Conservation (phyloP, 2,329 filamentous ascomycete species). For the Stachybotrys chlorohalonatus region DNA sequence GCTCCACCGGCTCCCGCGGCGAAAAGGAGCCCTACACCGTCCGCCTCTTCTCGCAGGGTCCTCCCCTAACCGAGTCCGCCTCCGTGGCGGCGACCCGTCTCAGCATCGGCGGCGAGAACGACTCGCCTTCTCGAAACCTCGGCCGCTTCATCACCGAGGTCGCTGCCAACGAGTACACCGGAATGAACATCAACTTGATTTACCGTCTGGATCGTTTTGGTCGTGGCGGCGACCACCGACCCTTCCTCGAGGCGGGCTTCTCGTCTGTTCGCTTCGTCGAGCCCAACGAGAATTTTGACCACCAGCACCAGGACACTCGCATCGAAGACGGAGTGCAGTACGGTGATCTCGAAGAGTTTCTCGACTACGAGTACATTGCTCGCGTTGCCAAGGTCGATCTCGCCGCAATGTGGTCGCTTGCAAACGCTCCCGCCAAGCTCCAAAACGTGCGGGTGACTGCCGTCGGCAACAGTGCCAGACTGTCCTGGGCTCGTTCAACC, state of each 20-base stretch:
- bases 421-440: constrained; percentile 39
- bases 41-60: constrained; percentile 44
- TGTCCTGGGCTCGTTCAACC: constrained; percentile 36
- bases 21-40: constrained; percentile 39
- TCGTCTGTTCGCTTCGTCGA: constrained; percentile 48
- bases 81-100: constrained; percentile 27
- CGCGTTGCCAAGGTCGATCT: constrained; percentile 46
- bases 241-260: constrained; percentile 47
- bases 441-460: constrained; percentile 36
- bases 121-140: constrained; percentile 44
- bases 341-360: constrained; percentile 46
- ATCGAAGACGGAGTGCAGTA: constrained; percentile 41
- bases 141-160: constrained; percentile 47
- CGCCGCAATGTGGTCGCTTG: constrained; percentile 43
- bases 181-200: constrained; percentile 46
- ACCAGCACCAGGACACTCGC: constrained; percentile 48
- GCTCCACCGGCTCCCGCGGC: constrained; percentile 33
- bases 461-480: constrained; percentile 37
- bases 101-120: constrained; percentile 42
- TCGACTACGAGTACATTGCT: constrained; percentile 45
- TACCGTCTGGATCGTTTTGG: constrained; percentile 48
- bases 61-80: constrained; percentile 31
- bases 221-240: constrained; percentile 45
- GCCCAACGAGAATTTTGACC: constrained; percentile 45
- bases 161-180: constrained; percentile 37